phyloP scores from a whole-genome alignment of 108 stramenopile species.

The Skeletonema tropicum region DNA sequence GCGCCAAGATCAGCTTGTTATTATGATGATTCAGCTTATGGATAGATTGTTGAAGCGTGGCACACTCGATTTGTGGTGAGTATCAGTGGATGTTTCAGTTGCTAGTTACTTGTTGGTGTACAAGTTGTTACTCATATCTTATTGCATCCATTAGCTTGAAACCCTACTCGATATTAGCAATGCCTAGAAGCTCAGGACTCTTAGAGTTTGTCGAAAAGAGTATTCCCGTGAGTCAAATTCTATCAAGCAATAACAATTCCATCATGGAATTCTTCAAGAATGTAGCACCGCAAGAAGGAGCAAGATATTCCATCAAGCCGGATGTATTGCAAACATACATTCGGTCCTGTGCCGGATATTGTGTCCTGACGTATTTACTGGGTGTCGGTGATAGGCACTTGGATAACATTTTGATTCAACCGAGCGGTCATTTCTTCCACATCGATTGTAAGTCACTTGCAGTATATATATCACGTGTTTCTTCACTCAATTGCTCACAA shows the following conservation, averaged over 20 bases:
- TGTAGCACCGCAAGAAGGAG: slow-evolving; percentile 64
- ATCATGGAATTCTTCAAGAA: slow-evolving; percentile 76
- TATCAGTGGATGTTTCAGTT: slow-evolving; percentile 56
- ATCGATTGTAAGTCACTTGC: slow-evolving; percentile 44
- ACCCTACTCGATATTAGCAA: slow-evolving; percentile 80
- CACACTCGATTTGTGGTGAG: slow-evolving; percentile 90
- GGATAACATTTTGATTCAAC: slow-evolving; percentile 88
- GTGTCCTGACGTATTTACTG: slow-evolving; percentile 88
- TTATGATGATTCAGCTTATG: slow-evolving; percentile 98
- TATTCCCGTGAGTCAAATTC: slow-evolving; percentile 88
- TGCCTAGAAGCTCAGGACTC: slow-evolving; percentile 89
- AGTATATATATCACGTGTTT: too few relatives aligned
- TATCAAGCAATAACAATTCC: slow-evolving; percentile 85
- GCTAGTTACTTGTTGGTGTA: slow-evolving; percentile 31
- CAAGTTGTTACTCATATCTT: background rate
- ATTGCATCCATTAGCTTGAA: slow-evolving; percentile 27
- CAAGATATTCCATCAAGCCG: slow-evolving; percentile 57
- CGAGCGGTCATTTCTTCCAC: slow-evolving; percentile 84
- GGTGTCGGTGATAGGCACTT: slow-evolving; percentile 88
- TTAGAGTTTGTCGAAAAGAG: slow-evolving; percentile 96
- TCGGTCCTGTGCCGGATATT: slow-evolving; percentile 86
- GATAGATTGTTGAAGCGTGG: slow-evolving; percentile 94
- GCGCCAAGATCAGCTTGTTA: slow-evolving; percentile 98
- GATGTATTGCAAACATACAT: slow-evolving; percentile 79
- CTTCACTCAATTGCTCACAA: too few relatives aligned